These are phyloP conservation scores for Chlamydomonas reinhardtii DNA, from an alignment of 163 green algal genomes.

Conservation along the genomic window DNA sequence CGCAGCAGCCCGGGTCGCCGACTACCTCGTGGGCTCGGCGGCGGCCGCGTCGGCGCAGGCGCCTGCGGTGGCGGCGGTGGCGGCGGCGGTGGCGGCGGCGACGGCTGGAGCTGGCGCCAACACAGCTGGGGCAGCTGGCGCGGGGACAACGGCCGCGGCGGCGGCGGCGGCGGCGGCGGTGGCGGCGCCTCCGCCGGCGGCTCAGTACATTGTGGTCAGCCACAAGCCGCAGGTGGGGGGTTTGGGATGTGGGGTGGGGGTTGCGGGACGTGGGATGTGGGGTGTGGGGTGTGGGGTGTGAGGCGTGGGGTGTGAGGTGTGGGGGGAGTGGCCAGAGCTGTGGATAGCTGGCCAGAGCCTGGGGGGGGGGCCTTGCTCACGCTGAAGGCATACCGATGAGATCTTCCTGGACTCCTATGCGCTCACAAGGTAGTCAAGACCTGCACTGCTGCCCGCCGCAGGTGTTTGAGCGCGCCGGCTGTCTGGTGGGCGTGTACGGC, in stretches of 20 bases:
- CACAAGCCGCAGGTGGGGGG: conserved; percentile 76
- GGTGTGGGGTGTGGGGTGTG: not conserved
- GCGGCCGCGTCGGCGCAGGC: not conserved
- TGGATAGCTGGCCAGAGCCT: too few relatives aligned
- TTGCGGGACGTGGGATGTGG: not conserved
- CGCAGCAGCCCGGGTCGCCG: conserved; percentile 71
- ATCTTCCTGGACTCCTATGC: too few relatives aligned
- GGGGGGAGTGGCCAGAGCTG: too few relatives aligned
- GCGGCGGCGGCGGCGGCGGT: not conserved
- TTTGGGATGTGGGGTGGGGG: conserved; percentile 17
- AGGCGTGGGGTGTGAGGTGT: too few relatives aligned
- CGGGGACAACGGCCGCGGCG: not conserved
- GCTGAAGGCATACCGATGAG: too few relatives aligned
- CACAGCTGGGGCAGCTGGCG: not conserved
- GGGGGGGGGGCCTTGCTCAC: too few relatives aligned
- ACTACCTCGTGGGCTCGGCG: conserved; percentile 69
- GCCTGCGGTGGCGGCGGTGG: not conserved
- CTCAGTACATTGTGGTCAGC: conserved; percentile 87
- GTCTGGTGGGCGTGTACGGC: conserved; percentile 69
- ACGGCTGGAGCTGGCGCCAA: not conserved
- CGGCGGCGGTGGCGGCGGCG: not conserved
- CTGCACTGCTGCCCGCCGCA: too few relatives aligned
- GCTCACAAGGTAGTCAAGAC: too few relatives aligned
- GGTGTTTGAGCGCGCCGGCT: conserved; percentile 67
- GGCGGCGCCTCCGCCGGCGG: not conserved